These are phyloP conservation scores for Pleurozium schreberi DNA, from an alignment of 225 moss, liverwort and hornwort genomes.

Conservation along the genomic window DNA sequence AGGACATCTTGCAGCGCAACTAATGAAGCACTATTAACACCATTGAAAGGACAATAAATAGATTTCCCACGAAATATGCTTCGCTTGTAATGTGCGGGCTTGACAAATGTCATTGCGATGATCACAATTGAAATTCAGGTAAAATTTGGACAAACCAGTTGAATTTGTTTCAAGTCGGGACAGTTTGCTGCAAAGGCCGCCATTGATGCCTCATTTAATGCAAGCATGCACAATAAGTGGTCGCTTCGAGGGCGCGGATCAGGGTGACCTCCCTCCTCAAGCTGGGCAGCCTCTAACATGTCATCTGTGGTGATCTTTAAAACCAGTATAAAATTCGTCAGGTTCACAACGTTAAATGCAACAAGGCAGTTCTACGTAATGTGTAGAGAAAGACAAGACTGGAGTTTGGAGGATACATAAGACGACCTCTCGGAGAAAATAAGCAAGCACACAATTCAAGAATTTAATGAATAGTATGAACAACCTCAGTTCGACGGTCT, in stretches of 20 bases:
- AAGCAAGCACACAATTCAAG: not conserved
- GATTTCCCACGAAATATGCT: not conserved
- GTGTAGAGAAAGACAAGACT: not conserved
- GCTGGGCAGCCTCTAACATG: conserved; percentile 88
- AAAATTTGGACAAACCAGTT: conserved; percentile 51
- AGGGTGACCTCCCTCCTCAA: conserved; percentile 98
- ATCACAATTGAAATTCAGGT: not conserved
- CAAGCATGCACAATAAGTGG: conserved; percentile 67
- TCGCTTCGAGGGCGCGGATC: conserved; percentile 88
- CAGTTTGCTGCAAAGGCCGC: conserved; percentile 77
- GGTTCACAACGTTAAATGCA: not conserved
- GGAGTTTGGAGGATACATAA: not conserved
- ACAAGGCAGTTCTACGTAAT: not conserved
- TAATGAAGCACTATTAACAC: not conserved
- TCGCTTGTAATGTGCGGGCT: not conserved
- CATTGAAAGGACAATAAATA: not conserved
- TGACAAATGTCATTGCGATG: not conserved
- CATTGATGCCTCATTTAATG: conserved; percentile 94
- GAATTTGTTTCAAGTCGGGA: conserved; percentile 81
- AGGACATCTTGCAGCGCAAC: not conserved
- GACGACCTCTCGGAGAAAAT: not conserved
- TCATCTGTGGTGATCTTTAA: conserved; percentile 90
- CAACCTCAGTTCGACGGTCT: conserved; percentile 79
- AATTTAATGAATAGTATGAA: not conserved
- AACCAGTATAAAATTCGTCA: not conserved